phyloP scores from a whole-genome alignment of 768 basidiomycete genomes.

The Tephrocybe rancida region DNA sequence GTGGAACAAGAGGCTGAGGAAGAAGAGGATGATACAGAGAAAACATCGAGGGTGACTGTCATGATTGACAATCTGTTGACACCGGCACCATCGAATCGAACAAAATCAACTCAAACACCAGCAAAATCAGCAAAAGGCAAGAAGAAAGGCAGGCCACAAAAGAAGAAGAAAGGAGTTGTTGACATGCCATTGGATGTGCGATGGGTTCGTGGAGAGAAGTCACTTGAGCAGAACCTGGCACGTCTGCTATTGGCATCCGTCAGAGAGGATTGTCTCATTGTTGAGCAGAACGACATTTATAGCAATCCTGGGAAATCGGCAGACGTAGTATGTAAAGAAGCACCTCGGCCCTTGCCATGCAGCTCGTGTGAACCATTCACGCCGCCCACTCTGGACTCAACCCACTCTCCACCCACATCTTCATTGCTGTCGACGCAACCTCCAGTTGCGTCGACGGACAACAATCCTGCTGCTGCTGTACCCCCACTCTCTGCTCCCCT shows the following conservation, averaged over 20 bases:
- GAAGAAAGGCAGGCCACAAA: background rate
- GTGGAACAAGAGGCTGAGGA: background rate
- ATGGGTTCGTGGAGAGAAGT: background rate
- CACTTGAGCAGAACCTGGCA: background rate
- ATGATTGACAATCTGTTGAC: background rate
- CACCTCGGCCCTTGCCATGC: slow-evolving; percentile 2
- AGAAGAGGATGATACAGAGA: background rate
- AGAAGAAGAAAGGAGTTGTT: background rate
- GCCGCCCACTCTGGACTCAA: background rate
- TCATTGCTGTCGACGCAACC: too few species aligned
- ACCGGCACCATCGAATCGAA: background rate
- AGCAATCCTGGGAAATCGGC: background rate
- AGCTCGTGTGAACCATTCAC: slow-evolving; percentile 11
- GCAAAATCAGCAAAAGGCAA: slow-evolving; percentile 5
- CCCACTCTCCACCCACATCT: too few species aligned
- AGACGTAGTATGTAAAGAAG: background rate
- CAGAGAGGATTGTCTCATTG: background rate
- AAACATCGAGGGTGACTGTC: background rate
- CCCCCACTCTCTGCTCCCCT: background rate
- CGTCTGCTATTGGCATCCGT: background rate
- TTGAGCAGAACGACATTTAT: background rate
- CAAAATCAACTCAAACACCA: too few species aligned
- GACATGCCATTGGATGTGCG: background rate
- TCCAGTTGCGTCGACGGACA: background rate
- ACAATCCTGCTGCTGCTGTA: background rate